These are phyloP conservation scores for Phalaenopsis equestris DNA, from an alignment of 106 monocot species.

Conservation along the genomic window DNA sequence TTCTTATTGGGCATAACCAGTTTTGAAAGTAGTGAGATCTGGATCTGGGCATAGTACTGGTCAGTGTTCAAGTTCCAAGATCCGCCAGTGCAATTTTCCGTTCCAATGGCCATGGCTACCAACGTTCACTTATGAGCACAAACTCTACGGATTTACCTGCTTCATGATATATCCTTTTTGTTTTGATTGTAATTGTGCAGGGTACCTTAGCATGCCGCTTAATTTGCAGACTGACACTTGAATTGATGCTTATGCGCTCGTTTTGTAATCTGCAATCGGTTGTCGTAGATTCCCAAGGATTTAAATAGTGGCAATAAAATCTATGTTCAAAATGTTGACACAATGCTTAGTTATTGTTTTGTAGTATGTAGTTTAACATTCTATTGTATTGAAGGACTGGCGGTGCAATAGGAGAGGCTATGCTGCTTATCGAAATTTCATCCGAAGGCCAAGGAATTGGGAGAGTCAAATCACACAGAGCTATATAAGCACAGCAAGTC, in stretches of 20 bases:
- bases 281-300: background rate
- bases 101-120: background rate
- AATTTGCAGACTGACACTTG: background rate
- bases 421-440: constrained; percentile 70
- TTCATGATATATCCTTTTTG: background rate
- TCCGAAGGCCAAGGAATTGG: constrained; percentile 63
- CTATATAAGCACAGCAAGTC: constrained; percentile 47
- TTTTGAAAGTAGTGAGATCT: background rate
- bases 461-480: constrained; percentile 31
- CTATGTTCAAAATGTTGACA: background rate
- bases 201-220: background rate
- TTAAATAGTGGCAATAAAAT: background rate
- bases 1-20: background rate
- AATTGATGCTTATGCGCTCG: background rate
- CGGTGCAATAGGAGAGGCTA: constrained; percentile 83
- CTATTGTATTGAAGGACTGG: constrained; percentile 60
- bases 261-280: background rate
- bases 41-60: background rate
- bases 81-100: background rate
- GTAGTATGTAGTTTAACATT: background rate
- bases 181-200: background rate
- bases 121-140: too few relatives aligned
- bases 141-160: background rate
- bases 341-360: background rate
- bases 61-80: background rate